These are phyloP conservation scores for Tricholoma saponaceum DNA, from an alignment of 768 basidiomycete genomes.

Conservation along the genomic window DNA sequence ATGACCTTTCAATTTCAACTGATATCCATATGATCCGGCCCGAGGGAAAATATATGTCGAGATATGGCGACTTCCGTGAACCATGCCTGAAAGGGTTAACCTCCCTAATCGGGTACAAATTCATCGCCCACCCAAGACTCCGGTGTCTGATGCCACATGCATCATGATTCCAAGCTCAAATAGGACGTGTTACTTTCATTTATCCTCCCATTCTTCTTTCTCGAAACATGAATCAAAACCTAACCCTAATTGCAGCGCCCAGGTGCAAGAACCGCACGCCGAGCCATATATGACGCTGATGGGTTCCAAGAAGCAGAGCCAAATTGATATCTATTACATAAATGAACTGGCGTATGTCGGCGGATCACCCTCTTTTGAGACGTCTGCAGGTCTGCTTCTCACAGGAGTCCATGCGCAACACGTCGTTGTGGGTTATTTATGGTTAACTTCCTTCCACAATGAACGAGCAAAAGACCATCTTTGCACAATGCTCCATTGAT, in stretches of 20 bases:
- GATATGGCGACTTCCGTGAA: background rate
- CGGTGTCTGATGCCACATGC: background rate
- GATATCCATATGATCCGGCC: background rate
- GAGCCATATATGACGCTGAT: background rate
- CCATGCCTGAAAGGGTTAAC: background rate
- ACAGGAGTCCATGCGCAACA: background rate
- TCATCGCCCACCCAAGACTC: background rate
- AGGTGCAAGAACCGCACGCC: background rate
- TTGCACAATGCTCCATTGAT: background rate
- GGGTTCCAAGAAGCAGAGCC: background rate
- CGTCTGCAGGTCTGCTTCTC: background rate
- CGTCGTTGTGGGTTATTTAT: background rate
- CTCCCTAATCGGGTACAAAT: background rate
- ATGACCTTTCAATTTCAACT: background rate
- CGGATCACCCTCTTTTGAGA: background rate
- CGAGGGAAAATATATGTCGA: background rate
- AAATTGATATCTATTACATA: background rate
- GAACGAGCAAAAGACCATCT: background rate
- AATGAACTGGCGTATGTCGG: background rate
- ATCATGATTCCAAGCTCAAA: background rate
- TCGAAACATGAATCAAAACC: background rate
- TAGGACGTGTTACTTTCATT: background rate
- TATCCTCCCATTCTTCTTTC: constrained; percentile 1
- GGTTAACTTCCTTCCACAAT: background rate
- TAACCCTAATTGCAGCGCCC: background rate